phyloP scores from a whole-genome alignment of 345 rosid genomes.

The Schrenkiella parvula region DNA sequence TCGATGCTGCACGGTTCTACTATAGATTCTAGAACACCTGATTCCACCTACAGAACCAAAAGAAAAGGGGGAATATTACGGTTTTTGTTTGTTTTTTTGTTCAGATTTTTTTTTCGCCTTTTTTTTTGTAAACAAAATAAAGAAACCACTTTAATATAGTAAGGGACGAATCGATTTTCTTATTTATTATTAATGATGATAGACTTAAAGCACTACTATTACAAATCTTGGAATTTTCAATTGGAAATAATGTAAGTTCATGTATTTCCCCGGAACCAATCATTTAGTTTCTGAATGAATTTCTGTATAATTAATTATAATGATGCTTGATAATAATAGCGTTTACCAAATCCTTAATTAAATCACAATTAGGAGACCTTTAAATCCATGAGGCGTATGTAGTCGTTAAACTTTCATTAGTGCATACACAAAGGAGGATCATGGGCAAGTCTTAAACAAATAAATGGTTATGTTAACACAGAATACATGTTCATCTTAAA shows the following conservation, averaged over 20 bases:
- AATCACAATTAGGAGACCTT: background rate
- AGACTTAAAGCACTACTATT: background rate
- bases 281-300: slow-evolving; percentile 6
- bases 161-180: background rate
- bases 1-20: background rate
- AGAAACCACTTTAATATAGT: background rate
- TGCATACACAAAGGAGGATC: background rate
- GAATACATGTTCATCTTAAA: background rate
- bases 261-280: slow-evolving; percentile 16
- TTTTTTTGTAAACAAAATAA: no score
- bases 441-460: background rate
- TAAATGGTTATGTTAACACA: no score
- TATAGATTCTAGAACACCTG: background rate
- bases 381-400: background rate
- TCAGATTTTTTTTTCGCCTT: no score
- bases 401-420: background rate
- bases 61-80: background rate
- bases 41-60: background rate
- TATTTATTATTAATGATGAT: slow-evolving; percentile 1
- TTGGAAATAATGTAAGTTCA: slow-evolving; percentile 14
- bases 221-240: slow-evolving; percentile 6
- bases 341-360: slow-evolving; percentile 1
- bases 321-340: background rate
- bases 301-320: slow-evolving; percentile 17
- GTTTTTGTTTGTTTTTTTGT: background rate